Evolutionary conservation across 1,284 basidiomycete genomes (phyloP).

Genomic region (Ceratobasidium sp.): DNA sequence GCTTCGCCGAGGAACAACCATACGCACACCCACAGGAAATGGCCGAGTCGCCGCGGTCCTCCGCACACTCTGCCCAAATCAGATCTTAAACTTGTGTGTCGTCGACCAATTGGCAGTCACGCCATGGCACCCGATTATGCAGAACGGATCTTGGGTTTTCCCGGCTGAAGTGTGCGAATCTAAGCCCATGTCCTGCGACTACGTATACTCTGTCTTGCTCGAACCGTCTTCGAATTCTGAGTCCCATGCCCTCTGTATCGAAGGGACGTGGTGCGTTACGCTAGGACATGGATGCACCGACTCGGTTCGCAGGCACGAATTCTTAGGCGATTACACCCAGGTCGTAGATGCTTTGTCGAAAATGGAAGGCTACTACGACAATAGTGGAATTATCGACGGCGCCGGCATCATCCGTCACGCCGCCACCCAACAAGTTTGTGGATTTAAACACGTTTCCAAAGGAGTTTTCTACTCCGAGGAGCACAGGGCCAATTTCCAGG

Average conservation of each 20-base stretch:
- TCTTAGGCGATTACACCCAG: slow-evolving; percentile 45
- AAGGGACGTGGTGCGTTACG: slow-evolving; percentile 48
- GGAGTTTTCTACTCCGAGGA: neutral
- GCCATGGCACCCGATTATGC: slow-evolving; percentile 50
- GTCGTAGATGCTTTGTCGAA: slow-evolving; percentile 37
- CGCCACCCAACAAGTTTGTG: slow-evolving; percentile 39
- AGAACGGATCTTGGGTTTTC: slow-evolving; percentile 49
- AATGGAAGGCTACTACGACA: slow-evolving; percentile 16
- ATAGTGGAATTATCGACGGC: slow-evolving; percentile 31
- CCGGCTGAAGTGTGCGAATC: slow-evolving; percentile 48
- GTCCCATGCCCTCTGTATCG: slow-evolving; percentile 47
- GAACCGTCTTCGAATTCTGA: slow-evolving; percentile 45
- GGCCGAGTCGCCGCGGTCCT: slow-evolving; percentile 47
- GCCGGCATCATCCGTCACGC: slow-evolving; percentile 31
- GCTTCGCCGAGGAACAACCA: slow-evolving; percentile 42
- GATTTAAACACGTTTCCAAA: slow-evolving; percentile 25
- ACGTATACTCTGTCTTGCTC: slow-evolving; percentile 51
- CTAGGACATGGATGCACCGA: slow-evolving; percentile 49
- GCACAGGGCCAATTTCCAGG: neutral
- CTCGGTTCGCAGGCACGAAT: slow-evolving; percentile 44
- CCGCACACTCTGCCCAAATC: slow-evolving; percentile 15
- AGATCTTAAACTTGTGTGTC: slow-evolving; percentile 38
- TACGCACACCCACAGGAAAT: slow-evolving; percentile 46
- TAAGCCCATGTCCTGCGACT: slow-evolving; percentile 34
- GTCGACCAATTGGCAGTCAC: slow-evolving; percentile 48